Evolutionary conservation across 306 rosid genomes (phyloP), one percentile per base, ranked within the genome.

Genomic region (Cyamopsis tetragonoloba): DNA sequence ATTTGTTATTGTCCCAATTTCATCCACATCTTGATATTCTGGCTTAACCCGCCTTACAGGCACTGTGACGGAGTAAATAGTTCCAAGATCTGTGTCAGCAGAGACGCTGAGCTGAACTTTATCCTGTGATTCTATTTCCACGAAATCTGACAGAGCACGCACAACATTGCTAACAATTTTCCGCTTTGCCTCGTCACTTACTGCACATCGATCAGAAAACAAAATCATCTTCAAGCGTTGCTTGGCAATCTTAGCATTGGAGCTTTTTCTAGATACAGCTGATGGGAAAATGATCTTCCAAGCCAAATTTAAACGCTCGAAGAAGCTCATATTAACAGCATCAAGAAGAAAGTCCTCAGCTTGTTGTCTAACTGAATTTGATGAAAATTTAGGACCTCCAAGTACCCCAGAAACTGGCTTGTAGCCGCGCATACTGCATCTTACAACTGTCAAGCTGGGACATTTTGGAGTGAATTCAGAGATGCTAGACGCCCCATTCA

Each of bases 181-280:
- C 59, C 72, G 82, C 57, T 93, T 93, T 57, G 97, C 98, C 84
- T 93, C 96, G 0, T 93, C 97, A 56, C 91, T 93, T 51, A 93
- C 95, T 18, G 78, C 98, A 50, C 98, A 93, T 34, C 98, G 85
- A 71, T 93, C 98, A 46, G 97, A 88, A 81, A 89, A 89, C 70
- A 93, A 84, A 50, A 93, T 89, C 98, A 93, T 88, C 81, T 93
- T 93, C 81, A 93, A 66, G 4, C 98, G 93, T 84, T 93, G 96
- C 86, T 93, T 93, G 61, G 98, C 98, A 50, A 88, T 81, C 53
- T 81, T 79, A 66, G 98, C 98, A 71, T 88, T 88, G 23, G 98
- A 89, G 71, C 77, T 89, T 81, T 70, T 83, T 70, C 72, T 81
- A 43, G 89, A 72, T 54, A 83, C 55, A 20, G 86, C 82, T 22